Base-by-base conservation (phyloP, 306 rosid genomes). In the Lablab purpureus region DNA sequence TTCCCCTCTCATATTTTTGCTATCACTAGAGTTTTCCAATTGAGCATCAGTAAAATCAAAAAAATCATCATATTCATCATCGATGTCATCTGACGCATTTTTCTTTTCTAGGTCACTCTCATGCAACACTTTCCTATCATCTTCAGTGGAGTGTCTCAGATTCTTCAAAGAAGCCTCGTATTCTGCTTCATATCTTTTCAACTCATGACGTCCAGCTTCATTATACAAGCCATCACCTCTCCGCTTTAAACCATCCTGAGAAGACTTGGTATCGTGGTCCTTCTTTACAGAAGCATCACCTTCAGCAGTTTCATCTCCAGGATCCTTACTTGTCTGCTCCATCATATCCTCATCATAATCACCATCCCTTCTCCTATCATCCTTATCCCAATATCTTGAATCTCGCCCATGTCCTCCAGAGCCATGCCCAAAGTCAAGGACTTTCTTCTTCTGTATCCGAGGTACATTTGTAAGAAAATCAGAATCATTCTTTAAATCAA, bases 311-410 rank as follows among this genome's bases (percentile, higher is more conserved):
- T 76, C 84, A 75, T 87, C 83, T 36, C 36, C 73, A 51, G 66
- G 30, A 77, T 68, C 81, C 84, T 4, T 47, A 55, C 68, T 83
- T 52, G 50, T 67, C 71, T 82, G 83, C 72, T 88, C 87, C 74
- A 88, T 77, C 64, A 73, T 88, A 45, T 90, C 90, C 87, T 90
- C 97, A 65, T 88, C 87, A 82, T 95, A 92, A 81, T 91, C 97
- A 28, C 75, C 92, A 77, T 94, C 99, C 85, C 99, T 91, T 79
- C 99, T 91, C 87, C 99, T 83, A 85, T 94, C 97, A 90, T 94
- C 99, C 86, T 64, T 84, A 87, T 94, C 99, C 99, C 99, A 94
- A 92, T 91, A 88, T 82, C 97, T 87, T 0, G 99, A 94, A 82
- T 94, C 99, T 25, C 97, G 89, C 7, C 97, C 99, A 80, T 91